Percentiles rank a stretch among this genome's conserved stretches.
Evolutionary conservation across 257 asterid species (phyloP).

Genomic region (Solanum ahanhuiri): DNA sequence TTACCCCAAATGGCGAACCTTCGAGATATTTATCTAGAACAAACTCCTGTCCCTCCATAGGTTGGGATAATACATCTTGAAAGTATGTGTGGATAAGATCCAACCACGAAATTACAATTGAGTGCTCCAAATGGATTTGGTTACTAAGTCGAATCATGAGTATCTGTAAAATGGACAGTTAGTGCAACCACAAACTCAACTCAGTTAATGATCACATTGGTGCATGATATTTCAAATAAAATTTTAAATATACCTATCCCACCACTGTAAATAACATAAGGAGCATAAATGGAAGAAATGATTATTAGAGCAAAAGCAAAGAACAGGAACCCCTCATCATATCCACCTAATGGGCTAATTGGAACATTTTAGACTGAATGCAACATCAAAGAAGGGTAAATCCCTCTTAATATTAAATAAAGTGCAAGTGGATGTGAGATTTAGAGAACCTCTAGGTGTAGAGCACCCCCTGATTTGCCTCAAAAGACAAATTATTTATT

Average conservation of each 20-base stretch:
- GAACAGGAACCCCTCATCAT: background rate
- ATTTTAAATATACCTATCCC: background rate
- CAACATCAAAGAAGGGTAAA: background rate
- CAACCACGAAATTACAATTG: conserved; percentile 44
- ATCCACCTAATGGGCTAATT: background rate
- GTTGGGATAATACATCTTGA: conserved; percentile 45
- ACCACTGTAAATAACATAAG: background rate
- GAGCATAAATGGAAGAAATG: background rate
- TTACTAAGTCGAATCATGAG: conserved; percentile 63
- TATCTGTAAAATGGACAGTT: conserved; percentile 31
- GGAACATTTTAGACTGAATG: background rate
- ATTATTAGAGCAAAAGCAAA: background rate
- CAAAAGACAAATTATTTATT: background rate
- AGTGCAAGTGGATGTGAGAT: background rate
- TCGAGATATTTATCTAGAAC: conserved; percentile 38
- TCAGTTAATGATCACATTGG: background rate
- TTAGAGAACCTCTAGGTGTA: background rate
- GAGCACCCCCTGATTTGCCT: background rate
- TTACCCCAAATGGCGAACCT: conserved; percentile 66
- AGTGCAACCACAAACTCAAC: background rate
- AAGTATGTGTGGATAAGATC: conserved; percentile 53
- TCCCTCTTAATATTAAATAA: background rate
- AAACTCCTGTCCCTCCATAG: conserved; percentile 28
- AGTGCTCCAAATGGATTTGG: conserved; percentile 22
- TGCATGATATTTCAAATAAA: background rate